These are phyloP conservation scores for Paramecium octaurelia DNA, from an alignment of 73 alveolate genomes.

Conservation along the genomic window DNA sequence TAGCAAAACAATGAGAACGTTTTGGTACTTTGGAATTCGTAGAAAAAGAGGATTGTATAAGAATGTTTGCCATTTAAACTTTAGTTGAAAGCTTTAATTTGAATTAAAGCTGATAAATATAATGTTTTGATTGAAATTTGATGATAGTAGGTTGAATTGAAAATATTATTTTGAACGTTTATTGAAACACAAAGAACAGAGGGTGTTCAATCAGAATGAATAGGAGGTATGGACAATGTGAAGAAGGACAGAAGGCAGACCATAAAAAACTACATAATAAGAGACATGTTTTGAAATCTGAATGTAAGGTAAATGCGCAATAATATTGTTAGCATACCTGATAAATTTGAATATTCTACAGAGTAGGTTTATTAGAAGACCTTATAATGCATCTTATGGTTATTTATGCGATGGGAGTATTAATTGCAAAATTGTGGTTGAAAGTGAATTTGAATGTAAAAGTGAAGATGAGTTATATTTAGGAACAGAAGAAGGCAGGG, in stretches of 20 bases:
- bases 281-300: slow-evolving; percentile 49
- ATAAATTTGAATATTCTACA: slow-evolving; percentile 40
- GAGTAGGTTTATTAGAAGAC: slow-evolving; percentile 9
- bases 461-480: no score
- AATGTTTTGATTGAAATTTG: slow-evolving; percentile 69
- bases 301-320: background rate
- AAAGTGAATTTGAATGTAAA: no score
- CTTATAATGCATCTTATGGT: slow-evolving; percentile 47
- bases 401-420: slow-evolving; percentile 56
- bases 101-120: slow-evolving; percentile 52
- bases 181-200: slow-evolving; percentile 8
- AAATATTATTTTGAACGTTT: background rate
- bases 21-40: slow-evolving; percentile 72
- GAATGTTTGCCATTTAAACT: background rate
- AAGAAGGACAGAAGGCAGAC: slow-evolving; percentile 50
- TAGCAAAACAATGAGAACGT: slow-evolving; percentile 64
- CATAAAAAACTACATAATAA: slow-evolving; percentile 23
- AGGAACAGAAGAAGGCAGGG: background rate
- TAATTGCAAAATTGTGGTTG: slow-evolving; percentile 3
- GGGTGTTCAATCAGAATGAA: background rate
- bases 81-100: slow-evolving; percentile 54
- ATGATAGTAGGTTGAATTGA: slow-evolving; percentile 45
- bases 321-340: slow-evolving; percentile 1
- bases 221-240: background rate
- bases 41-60: slow-evolving; percentile 46